A percentile compares a stretch with the other conserved stretches of the same genome.
These are phyloP conservation scores for Blyttiomyces sp. DNA, from an alignment of 371 early-diverging fungal genomes.

Conservation along the genomic window DNA sequence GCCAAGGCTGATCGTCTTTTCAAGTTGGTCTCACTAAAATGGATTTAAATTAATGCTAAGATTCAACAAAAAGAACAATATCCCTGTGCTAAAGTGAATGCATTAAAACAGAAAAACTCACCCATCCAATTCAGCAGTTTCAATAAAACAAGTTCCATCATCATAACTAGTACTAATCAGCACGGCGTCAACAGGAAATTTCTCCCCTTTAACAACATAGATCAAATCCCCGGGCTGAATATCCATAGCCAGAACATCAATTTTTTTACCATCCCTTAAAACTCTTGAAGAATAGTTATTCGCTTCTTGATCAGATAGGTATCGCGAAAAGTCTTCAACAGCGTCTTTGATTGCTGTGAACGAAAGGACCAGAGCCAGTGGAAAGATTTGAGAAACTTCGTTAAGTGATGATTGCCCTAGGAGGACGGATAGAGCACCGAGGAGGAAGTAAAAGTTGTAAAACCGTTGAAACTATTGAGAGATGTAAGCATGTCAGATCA, in stretches of 20 bases:
- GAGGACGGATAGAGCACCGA: constrained; percentile 42
- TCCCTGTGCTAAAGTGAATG: not conserved
- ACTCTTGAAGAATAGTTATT: constrained; percentile 29
- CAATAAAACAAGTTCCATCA: constrained; percentile 58
- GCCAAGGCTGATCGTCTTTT: constrained; percentile 43
- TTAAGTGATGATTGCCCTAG: constrained; percentile 34
- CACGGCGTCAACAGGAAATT: constrained; percentile 61
- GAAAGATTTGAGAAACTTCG: constrained; percentile 42
- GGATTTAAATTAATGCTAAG: no score
- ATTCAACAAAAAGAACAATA: no score
- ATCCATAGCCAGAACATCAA: constrained; percentile 34
- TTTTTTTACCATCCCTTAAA: constrained; percentile 28
- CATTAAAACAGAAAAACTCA: constrained; percentile 4
- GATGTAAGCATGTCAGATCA: no score
- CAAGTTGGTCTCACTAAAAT: constrained; percentile 56
- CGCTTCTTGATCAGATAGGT: constrained; percentile 48
- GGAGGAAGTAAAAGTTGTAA: constrained; percentile 68
- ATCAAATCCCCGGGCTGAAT: constrained; percentile 57
- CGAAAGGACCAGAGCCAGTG: constrained; percentile 55
- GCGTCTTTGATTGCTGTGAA: constrained; percentile 66
- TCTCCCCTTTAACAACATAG: constrained; percentile 44
- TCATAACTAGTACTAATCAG: constrained; percentile 45
- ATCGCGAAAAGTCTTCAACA: constrained; percentile 61
- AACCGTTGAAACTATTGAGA: constrained; percentile 57
- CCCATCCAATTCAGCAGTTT: constrained; percentile 72